Base-by-base conservation (phyloP, 2,329 filamentous ascomycete genomes). In the Fusarium ambrosium region DNA sequence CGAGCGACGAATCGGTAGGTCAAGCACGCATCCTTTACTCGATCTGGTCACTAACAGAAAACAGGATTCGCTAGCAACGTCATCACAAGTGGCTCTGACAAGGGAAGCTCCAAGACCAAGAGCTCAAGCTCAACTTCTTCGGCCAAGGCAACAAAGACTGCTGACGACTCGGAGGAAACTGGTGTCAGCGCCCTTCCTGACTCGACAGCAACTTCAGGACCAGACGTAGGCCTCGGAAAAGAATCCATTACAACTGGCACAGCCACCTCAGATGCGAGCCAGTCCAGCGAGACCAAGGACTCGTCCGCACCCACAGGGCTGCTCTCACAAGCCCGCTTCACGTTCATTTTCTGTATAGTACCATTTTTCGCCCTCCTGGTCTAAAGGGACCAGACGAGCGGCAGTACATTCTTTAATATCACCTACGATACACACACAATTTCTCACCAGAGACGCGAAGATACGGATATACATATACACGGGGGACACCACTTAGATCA, bases 1-100 rank as follows among this genome's bases (percentile, higher is more conserved):
- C 72, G 80, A 91, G 73, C 83, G 82, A 51, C 89, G 88, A 62
- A 90, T 95, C 73, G 93, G 92, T 89, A 81, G 80, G 86, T 81
- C 1, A 36, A 20, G 5, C 1, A 20, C 2, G 1, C 2, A 3
- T 9, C 1, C n/a, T 3, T 20, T 27, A 45, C 13, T 39, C 0
- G 24, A 39, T 27, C 14, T 27, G 7, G 4, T 32, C 29, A 34
- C 73, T 79, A 65, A 79, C 41, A 20, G 32, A 2, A 45, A 37
- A 36, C 16, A 79, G 77, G 77, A 29, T 79, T 79, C 51, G 78
- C 78, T 22, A 68, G 64, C 20, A 77, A 43, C 48, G 66, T 59
- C 13, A 69, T 79, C 24, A 69, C 73, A 2, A 56, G 61, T 53
- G 43, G 51, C 32, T 68, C 77, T 32, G 53, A 59, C 5, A 39